A percentile compares a stretch with the other conserved stretches of the same genome.
Evolutionary conservation across 2,329 filamentous ascomycete genomes (phyloP).

Genomic region (Pseudocercospora musae): DNA sequence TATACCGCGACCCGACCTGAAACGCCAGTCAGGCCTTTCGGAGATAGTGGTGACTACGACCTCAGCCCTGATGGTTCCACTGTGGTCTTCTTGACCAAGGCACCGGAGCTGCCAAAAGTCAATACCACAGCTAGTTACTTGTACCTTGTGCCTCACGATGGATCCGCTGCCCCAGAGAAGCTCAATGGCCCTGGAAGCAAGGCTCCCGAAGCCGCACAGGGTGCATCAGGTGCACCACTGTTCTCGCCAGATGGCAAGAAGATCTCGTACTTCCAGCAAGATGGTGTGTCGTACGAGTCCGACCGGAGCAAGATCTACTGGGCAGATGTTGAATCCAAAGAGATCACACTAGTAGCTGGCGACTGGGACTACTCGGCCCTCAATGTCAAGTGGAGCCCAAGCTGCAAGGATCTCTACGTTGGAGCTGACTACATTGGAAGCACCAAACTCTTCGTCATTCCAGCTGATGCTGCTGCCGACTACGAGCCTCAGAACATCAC

Average conservation of each 20-base stretch:
- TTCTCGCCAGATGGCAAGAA: constrained; percentile 26
- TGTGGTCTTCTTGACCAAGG: constrained; percentile 27
- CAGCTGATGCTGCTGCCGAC: constrained; percentile 23
- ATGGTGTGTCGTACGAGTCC: constrained; percentile 25
- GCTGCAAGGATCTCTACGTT: constrained; percentile 21
- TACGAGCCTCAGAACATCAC: constrained; percentile 25
- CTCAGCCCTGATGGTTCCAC: constrained; percentile 25
- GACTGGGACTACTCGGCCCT: constrained; percentile 23
- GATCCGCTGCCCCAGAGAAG: constrained; percentile 22
- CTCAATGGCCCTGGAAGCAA: constrained; percentile 28
- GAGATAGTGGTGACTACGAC: constrained; percentile 24
- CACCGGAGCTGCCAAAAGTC: constrained; percentile 27
- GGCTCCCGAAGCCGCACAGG: constrained; percentile 23
- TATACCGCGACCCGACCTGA: constrained; percentile 28
- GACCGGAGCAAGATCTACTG: constrained; percentile 27
- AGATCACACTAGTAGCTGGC: constrained; percentile 22
- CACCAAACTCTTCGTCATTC: constrained; percentile 26
- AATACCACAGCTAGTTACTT: constrained; percentile 26
- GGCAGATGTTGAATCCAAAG: constrained; percentile 22
- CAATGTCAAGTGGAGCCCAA: constrained; percentile 21
- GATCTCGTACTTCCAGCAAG: constrained; percentile 26
- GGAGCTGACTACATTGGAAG: constrained; percentile 23
- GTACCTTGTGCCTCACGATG: constrained; percentile 29
- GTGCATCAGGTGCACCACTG: constrained; percentile 20
- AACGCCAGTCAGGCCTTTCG: constrained; percentile 23